Evolutionary conservation across 106 monocot species (phyloP).

Genomic region (Ottelia alismoides): DNA sequence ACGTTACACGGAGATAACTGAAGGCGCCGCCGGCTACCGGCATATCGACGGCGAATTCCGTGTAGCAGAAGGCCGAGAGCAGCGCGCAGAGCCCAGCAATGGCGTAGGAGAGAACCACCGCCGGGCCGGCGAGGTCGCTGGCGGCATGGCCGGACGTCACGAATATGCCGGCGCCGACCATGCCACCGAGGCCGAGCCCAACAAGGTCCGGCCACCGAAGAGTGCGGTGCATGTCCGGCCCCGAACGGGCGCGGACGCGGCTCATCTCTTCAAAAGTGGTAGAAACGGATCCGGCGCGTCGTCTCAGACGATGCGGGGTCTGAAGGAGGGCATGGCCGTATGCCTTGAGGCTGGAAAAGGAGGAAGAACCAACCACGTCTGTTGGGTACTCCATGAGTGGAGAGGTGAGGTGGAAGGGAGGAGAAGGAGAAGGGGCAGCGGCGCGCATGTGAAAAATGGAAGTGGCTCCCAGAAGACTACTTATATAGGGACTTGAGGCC

Average conservation of each 20-base stretch:
- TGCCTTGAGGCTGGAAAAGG: conserved; percentile 40
- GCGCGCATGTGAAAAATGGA: too few relatives aligned
- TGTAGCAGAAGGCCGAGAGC: conserved; percentile 95
- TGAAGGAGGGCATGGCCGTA: conserved; percentile 54
- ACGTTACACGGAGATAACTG: conserved; percentile 89
- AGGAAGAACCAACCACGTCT: too few relatives aligned
- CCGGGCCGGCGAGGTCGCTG: conserved; percentile 52
- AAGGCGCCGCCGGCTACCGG: conserved; percentile 96
- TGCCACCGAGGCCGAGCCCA: conserved; percentile 78
- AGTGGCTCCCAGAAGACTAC: too few relatives aligned
- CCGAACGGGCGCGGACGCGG: conserved; percentile 74
- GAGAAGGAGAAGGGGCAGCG: too few relatives aligned
- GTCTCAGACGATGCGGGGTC: conserved; percentile 34
- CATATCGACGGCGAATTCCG: conserved; percentile 96
- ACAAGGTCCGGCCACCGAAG: conserved; percentile 79
- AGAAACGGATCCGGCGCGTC: conserved; percentile 43
- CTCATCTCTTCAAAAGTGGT: conserved; percentile 75
- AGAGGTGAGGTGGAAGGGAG: too few relatives aligned
- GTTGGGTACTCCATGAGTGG: too few relatives aligned
- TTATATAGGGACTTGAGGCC: too few relatives aligned
- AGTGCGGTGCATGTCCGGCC: conserved; percentile 42
- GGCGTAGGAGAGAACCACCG: conserved; percentile 76
- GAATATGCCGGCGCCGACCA: conserved; percentile 96
- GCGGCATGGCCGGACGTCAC: conserved; percentile 72
- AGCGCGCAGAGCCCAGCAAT: conserved; percentile 91